phyloP scores from a whole-genome alignment of 352 stramenopile genomes.

The Globisporangium barbulae region DNA sequence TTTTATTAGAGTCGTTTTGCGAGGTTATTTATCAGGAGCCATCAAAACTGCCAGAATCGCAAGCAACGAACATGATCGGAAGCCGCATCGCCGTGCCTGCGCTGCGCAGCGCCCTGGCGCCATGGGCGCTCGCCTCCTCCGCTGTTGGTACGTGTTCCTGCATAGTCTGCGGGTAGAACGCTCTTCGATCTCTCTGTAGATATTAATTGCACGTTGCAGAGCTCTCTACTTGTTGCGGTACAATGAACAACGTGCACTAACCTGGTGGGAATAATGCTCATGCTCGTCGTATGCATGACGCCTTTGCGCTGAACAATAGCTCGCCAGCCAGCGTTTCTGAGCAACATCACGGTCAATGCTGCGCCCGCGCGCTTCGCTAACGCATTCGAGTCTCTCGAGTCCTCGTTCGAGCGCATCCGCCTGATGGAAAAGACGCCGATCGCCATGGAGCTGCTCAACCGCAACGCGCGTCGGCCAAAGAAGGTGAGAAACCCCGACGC shows the following conservation, averaged over 20 bases:
- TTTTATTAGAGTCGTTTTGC: no score
- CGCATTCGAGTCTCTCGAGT: conserved; percentile 18
- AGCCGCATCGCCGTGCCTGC: conserved; percentile 21
- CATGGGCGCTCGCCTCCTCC: conserved; percentile 30
- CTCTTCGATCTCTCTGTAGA: not conserved
- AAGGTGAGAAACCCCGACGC: conserved; percentile 35
- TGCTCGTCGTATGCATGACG: not conserved
- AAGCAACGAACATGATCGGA: conserved; percentile 18
- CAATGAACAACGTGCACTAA: not conserved
- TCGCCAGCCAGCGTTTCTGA: conserved; percentile 16
- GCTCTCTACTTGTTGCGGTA: conserved; percentile 15
- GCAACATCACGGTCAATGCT: not conserved
- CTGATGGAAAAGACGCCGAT: conserved; percentile 47
- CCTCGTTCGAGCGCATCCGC: conserved; percentile 39
- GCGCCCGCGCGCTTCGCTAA: conserved; percentile 9
- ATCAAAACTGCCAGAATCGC: conserved; percentile 15
- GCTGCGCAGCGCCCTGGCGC: conserved; percentile 31
- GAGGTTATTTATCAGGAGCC: conserved; percentile 10
- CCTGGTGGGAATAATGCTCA: not conserved
- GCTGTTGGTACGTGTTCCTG: not conserved
- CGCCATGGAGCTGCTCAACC: conserved; percentile 77
- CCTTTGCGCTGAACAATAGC: not conserved
- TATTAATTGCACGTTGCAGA: not conserved
- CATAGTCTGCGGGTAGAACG: not conserved
- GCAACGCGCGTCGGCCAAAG: conserved; percentile 79